Base-by-base conservation (phyloP, 208 protist genomes). In the Phytomonas francai region DNA sequence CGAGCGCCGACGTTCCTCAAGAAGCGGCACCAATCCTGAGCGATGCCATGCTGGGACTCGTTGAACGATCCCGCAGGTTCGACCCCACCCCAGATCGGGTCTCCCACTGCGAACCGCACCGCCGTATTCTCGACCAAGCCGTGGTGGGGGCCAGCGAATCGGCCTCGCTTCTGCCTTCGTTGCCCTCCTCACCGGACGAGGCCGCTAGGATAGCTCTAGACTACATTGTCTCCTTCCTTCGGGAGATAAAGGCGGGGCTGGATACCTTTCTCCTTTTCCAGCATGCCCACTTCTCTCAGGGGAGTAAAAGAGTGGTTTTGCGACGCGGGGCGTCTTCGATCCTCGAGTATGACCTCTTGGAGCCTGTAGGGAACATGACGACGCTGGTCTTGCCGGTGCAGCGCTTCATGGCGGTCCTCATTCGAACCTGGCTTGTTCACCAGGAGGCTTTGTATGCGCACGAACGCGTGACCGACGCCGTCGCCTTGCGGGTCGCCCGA, bases 361-460 rank as follows among this genome's bases (percentile, higher is more conserved):
- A 80, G 64, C 71, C 62, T 16, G 25, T 69, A 16, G 25, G 30
- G 3, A 73, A 88, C 67, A 74, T 79, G 28, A 78, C 72, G 9
- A 80, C 79, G 28, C 75, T 83, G 59, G 67, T 78, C 3, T 80
- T 80, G 57, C 63, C 75, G 29, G 67, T 84, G 58, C 66, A 80
- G n/a, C 87, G 77, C 28, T 79, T 91, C 59, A 65, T 83, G 30
- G 73, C 73, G 19, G 49, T 83, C 8, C 59, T 87, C 14, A 69
- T 78, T 33, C 65, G 70, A n/a, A 67, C 72, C 27, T 89, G 83
- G 87, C 61, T 79, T 19, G 59, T 82, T 30, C 69, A 85, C 58
- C 39, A 69, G 32, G 57, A 57, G n/a, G 36, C 16, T 31, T 32
- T 30, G 22, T 45, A 59, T 65, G 29, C 58, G 1, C 57, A 49